phyloP scores from a whole-genome alignment of 441 rosid species.

The Pelargonium fulgidum region DNA sequence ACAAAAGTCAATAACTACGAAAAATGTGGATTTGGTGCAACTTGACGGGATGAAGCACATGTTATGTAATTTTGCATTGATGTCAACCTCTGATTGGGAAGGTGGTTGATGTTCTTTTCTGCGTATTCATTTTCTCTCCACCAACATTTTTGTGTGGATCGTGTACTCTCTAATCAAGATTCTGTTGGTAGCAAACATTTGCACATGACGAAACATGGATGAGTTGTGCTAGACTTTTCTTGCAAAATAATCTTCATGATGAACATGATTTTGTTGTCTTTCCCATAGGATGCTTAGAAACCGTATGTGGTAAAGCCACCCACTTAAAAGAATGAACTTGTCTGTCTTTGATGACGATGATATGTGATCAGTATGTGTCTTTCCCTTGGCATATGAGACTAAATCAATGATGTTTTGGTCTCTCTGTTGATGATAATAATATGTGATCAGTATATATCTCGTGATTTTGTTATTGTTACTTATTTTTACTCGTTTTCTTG shows the following conservation, averaged over 20 bases:
- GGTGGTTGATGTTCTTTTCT: too few relatives aligned
- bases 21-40: too few relatives aligned
- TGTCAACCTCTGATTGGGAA: too few relatives aligned
- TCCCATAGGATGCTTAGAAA: not conserved
- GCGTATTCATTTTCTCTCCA: too few relatives aligned
- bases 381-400: too few relatives aligned
- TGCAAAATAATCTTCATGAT: not conserved
- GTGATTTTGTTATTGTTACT: not conserved
- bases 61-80: too few relatives aligned
- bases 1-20: too few relatives aligned
- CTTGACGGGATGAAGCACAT: too few relatives aligned
- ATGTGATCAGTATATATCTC: not conserved
- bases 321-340: not conserved
- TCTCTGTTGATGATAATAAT: conserved; percentile 7
- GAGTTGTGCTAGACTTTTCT: not conserved
- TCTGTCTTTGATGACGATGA: too few relatives aligned
- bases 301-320: not conserved
- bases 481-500: conserved; percentile 1
- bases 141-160: not conserved
- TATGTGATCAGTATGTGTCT: too few relatives aligned
- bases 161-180: not conserved
- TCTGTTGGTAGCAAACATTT: not conserved
- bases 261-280: not conserved
- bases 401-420: not conserved
- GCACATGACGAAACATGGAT: not conserved